Conservation (phyloP, 208 protist species). For the Leishmania gerbilli region DNA sequence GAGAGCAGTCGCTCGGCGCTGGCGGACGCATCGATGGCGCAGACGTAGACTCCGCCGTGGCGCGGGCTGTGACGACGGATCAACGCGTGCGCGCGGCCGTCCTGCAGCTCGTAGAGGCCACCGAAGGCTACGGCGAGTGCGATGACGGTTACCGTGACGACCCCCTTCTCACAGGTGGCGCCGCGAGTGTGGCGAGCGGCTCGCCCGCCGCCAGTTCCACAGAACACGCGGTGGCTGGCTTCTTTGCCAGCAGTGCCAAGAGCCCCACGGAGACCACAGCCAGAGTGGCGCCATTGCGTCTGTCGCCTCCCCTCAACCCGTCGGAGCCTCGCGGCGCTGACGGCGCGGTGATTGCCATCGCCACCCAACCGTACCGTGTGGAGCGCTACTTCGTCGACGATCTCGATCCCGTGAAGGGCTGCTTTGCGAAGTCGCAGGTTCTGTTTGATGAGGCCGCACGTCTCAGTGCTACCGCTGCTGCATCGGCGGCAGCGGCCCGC, state of each 20-base stretch:
- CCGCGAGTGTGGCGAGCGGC: neutral
- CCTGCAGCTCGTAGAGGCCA: slow-evolving; percentile 14
- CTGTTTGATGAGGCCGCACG: slow-evolving; percentile 22
- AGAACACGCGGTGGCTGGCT: neutral
- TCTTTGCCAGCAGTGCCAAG: neutral
- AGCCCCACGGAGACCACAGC: neutral
- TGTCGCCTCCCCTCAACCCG: neutral
- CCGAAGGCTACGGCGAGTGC: slow-evolving; percentile 9
- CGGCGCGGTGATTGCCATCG: slow-evolving; percentile 8
- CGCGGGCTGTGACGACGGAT: neutral
- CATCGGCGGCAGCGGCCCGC: slow-evolving; percentile 7
- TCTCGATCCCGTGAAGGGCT: slow-evolving; percentile 44
- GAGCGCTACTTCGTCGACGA: slow-evolving; percentile 83
- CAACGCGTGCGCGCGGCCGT: slow-evolving; percentile 10
- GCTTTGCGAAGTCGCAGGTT: slow-evolving; percentile 31
- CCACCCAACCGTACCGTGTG: slow-evolving; percentile 35
- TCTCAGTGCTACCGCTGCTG: slow-evolving; percentile 1
- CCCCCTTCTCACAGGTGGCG: neutral
- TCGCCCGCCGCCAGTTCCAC: neutral
- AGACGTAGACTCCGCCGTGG: slow-evolving; percentile 1
- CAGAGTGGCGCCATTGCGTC: neutral
- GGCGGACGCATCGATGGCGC: neutral
- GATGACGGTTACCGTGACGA: neutral
- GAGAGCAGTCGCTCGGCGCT: neutral
- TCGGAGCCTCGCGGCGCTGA: slow-evolving; percentile 1